Conservation (phyloP, 2,329 filamentous ascomycete genomes). For the Aspergillus candidus region DNA sequence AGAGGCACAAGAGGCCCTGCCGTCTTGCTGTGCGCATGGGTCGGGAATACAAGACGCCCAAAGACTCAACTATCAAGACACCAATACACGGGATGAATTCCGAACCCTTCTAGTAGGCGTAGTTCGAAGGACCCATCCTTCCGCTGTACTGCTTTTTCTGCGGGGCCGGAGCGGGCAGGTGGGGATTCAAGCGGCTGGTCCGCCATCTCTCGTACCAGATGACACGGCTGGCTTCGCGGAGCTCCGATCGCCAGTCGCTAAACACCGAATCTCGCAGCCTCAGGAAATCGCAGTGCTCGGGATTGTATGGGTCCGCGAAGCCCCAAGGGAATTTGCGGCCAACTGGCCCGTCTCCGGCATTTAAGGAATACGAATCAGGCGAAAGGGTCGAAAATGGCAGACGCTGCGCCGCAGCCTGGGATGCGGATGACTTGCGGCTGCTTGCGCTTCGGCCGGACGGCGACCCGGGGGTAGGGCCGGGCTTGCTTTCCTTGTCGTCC, state of each 20-base stretch:
- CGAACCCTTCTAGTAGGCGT: background rate
- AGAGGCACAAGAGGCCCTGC: no score
- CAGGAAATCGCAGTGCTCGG: constrained; percentile 87
- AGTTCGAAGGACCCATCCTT: constrained; percentile 22
- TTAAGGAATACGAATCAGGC: constrained; percentile 72
- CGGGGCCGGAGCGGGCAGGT: constrained; percentile 15
- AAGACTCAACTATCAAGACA: no score
- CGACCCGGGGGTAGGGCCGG: constrained; percentile 23
- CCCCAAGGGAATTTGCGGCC: constrained; percentile 95
- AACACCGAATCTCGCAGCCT: constrained; percentile 89
- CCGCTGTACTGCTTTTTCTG: constrained; percentile 23
- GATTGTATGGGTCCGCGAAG: constrained; percentile 87
- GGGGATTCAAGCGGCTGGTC: constrained; percentile 47
- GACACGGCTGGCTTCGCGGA: constrained; percentile 83
- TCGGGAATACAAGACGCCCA: no score
- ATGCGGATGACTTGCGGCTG: constrained; percentile 42
- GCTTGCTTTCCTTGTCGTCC: constrained; percentile 8
- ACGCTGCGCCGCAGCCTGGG: constrained; percentile 51
- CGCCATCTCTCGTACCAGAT: constrained; percentile 97
- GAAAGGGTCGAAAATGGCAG: constrained; percentile 90
- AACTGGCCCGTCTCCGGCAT: constrained; percentile 49
- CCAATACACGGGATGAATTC: no score
- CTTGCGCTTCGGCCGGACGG: constrained; percentile 34
- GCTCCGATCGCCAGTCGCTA: constrained; percentile 82
- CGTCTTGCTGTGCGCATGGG: no score